A percentile compares a stretch with the other conserved stretches of the same genome.
Conservation (phyloP, 2,329 filamentous ascomycete genomes). For the Pestalotiopsis sp. region DNA sequence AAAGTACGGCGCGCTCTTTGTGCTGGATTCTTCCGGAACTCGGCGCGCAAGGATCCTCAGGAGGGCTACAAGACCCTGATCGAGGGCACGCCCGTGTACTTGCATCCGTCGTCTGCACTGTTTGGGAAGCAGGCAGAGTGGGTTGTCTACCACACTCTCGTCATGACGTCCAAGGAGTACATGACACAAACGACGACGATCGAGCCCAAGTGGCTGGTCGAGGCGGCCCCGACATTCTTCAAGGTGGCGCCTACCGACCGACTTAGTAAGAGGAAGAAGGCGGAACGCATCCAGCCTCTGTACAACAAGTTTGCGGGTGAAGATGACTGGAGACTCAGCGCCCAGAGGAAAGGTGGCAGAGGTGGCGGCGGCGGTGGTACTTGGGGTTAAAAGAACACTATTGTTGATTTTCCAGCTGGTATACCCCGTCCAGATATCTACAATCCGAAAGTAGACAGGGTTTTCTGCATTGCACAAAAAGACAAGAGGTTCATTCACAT, state of each 20-base stretch:
- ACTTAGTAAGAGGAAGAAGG: constrained; percentile 88
- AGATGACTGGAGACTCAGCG: constrained; percentile 92
- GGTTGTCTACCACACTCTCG: constrained; percentile 90
- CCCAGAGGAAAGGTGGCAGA: constrained; percentile 82
- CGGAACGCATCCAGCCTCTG: constrained; percentile 91
- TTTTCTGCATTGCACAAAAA: neutral
- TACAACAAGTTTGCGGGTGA: constrained; percentile 91
- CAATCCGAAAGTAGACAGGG: neutral
- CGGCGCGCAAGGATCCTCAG: constrained; percentile 90
- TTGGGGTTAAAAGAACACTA: constrained; percentile 70
- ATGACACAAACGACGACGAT: constrained; percentile 95
- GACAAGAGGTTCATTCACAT: neutral
- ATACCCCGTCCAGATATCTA: neutral
- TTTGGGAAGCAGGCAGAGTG: constrained; percentile 97
- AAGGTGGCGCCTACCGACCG: constrained; percentile 89
- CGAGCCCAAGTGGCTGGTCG: constrained; percentile 92
- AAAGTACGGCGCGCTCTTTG: constrained; percentile 89
- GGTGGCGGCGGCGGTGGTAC: constrained; percentile 86
- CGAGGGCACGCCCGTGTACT: constrained; percentile 90
- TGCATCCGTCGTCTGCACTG: constrained; percentile 88
- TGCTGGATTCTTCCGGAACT: constrained; percentile 93
- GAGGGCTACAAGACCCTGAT: constrained; percentile 98
- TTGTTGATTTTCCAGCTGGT: neutral
- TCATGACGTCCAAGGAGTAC: constrained; percentile 95
- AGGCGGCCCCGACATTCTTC: constrained; percentile 98